phyloP scores from a whole-genome alignment of 164 flowering plant genomes.

The Annona cherimola region DNA sequence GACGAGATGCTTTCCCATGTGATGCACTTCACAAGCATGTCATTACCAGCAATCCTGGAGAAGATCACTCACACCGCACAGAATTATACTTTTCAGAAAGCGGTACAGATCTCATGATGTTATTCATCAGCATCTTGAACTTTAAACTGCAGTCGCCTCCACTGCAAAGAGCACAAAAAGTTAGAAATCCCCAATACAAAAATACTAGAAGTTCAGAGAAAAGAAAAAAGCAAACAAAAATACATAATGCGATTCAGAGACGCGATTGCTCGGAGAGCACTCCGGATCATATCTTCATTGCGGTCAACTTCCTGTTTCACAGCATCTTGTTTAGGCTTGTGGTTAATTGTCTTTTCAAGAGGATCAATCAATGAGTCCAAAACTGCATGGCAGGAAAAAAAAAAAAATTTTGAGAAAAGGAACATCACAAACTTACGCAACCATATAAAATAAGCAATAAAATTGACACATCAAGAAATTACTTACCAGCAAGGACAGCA shows the following conservation, averaged over 20 bases:
- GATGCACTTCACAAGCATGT: neutral
- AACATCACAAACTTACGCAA: neutral
- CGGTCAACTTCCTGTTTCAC: constrained; percentile 99
- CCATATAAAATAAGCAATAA: neutral
- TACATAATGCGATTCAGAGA: constrained; percentile 53
- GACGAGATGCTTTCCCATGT: neutral
- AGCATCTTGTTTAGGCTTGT: constrained; percentile 95
- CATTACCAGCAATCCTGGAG: neutral
- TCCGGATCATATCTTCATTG: constrained; percentile 98
- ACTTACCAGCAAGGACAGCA: constrained; percentile 90
- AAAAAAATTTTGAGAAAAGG: neutral
- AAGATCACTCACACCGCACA: constrained; percentile 67
- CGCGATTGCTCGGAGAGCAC: constrained; percentile 93
- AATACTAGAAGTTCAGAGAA: neutral
- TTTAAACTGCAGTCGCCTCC: constrained; percentile 90
- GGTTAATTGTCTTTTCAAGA: constrained; percentile 82
- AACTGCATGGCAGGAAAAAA: constrained; percentile 38
- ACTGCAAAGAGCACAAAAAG: constrained; percentile 34
- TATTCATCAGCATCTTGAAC: constrained; percentile 80
- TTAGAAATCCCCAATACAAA: neutral
- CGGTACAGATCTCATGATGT: constrained; percentile 49
- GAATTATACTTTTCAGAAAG: constrained; percentile 72
- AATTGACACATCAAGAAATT: neutral
- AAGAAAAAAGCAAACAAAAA: neutral
- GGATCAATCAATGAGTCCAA: constrained; percentile 98